Evolutionary conservation across 1,139 yeast genomes (phyloP), one percentile per base, ranked within the genome.

Genomic region (Blastobotrys petasosporus): DNA sequence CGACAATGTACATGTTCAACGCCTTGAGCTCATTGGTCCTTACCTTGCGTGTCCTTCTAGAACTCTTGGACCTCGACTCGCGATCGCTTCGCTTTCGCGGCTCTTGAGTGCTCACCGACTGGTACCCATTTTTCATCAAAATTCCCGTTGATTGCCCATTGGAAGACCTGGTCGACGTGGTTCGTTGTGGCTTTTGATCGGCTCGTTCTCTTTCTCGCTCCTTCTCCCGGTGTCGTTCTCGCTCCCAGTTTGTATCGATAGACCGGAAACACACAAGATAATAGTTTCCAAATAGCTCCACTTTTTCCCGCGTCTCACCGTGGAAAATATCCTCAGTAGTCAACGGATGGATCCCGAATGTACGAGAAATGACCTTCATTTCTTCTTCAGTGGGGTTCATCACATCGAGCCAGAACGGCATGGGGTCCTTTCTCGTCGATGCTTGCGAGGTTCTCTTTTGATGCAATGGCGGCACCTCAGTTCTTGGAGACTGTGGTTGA

Each of bases 291-390:
- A 92, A 92, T 42, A 90, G 65, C 64, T 92, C 98, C 23, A 92
- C 97, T 61, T 92, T 92, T 65, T 92, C 98, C 50, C 97, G 77
- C 1, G 95, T 81, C 60, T 92, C 98, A 8, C 95, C 95, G 31
- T 88, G 71, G 52, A 86, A 85, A 45, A 92, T 90, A 69, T 92
- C 98, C 62, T 92, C 98, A 0, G 96, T 85, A 0, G 98, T 92
- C 60, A 90, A 75, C 0, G 97, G 97, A 64, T 90, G 97, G 52
- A 90, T 86, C 0, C 94, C 94, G 66, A 90, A 90, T 0, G 97
- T 83, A 58, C 87, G 87, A 17, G 95, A 80, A 10, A 92, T 59
- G 0, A 85, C 90, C 61, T 86, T 87, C 95, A 92, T 88, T 63
- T 92, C 98, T 52, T 84, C 94, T 58, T 90, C 97, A 0, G 95